Percentiles rank a stretch among this genome's conserved stretches.
These are phyloP conservation scores for Trichoderma sp. DNA, from an alignment of 2,329 filamentous ascomycete genomes.

Conservation along the genomic window DNA sequence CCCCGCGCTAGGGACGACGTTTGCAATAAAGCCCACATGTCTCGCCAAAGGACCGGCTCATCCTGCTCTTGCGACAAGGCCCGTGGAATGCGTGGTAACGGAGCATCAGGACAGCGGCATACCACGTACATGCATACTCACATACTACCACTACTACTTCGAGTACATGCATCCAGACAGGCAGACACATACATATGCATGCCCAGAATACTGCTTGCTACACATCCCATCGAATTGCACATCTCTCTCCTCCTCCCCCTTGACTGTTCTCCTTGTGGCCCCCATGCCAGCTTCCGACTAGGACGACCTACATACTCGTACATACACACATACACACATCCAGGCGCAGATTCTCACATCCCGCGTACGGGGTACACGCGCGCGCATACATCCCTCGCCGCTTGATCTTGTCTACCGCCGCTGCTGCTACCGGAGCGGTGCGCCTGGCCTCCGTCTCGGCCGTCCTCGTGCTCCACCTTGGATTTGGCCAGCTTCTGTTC, in stretches of 20 bases:
- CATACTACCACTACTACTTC: neutral
- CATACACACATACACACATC: slow-evolving; percentile 7
- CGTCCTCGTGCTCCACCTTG: slow-evolving; percentile 18
- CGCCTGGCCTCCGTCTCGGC: slow-evolving; percentile 20
- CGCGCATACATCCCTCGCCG: slow-evolving; percentile 15
- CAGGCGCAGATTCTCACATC: slow-evolving; percentile 11
- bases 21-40: slow-evolving; percentile 61
- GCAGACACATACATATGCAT: slow-evolving; percentile 7
- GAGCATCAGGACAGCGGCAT: slow-evolving; percentile 11
- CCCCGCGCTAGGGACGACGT: slow-evolving; percentile 51
- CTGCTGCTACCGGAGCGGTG: slow-evolving; percentile 16
- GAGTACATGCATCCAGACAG: slow-evolving; percentile 2
- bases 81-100: slow-evolving; percentile 16
- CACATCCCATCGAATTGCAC: slow-evolving; percentile 7
- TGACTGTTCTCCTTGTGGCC: slow-evolving; percentile 1
- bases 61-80: slow-evolving; percentile 46
- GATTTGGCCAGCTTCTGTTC: slow-evolving; percentile 17
- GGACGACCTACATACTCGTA: slow-evolving; percentile 1
- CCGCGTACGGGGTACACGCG: slow-evolving; percentile 19
- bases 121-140: slow-evolving; percentile 6
- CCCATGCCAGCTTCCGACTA: slow-evolving; percentile 17
- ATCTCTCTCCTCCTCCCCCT: neutral
- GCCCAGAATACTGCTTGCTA: neutral
- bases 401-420: slow-evolving; percentile 15
- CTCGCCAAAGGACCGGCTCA: slow-evolving; percentile 46